Percentiles rank a stretch among this genome's conserved stretches.
Conservation (phyloP, 768 basidiomycete genomes). For the Astraeus odoratus region DNA sequence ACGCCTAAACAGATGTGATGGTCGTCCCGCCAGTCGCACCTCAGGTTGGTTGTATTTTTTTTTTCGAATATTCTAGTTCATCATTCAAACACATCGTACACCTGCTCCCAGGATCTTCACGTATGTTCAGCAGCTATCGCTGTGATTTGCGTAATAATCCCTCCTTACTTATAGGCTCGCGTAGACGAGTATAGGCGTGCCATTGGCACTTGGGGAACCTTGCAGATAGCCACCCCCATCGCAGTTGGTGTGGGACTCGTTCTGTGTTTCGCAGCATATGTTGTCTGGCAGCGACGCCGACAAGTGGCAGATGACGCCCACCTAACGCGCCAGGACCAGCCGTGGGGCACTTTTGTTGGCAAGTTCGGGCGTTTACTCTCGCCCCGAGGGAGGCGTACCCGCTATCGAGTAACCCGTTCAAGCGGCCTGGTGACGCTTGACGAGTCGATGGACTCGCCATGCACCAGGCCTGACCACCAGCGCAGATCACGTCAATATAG, state of each 20-base stretch:
- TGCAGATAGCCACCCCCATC: slow-evolving; percentile 30
- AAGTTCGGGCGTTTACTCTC: slow-evolving; percentile 13
- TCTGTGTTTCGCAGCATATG: slow-evolving; percentile 12
- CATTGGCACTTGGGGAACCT: slow-evolving; percentile 13
- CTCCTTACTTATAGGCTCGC: slow-evolving; percentile 12
- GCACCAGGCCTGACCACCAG: background rate
- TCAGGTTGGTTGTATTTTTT: slow-evolving; percentile 9
- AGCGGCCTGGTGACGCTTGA: slow-evolving; percentile 16
- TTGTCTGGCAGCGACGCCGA: slow-evolving; percentile 19
- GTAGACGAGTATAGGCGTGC: background rate
- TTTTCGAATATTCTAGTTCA: background rate
- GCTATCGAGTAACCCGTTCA: slow-evolving; percentile 9
- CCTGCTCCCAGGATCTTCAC: slow-evolving; percentile 11
- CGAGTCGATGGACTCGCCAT: slow-evolving; percentile 14
- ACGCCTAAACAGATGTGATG: slow-evolving; percentile 15
- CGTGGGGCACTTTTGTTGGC: slow-evolving; percentile 9
- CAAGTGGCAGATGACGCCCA: background rate
- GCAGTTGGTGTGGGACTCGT: slow-evolving; percentile 28
- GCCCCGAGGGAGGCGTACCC: slow-evolving; percentile 7
- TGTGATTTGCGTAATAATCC: background rate
- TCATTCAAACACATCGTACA: background rate
- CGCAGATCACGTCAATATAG: slow-evolving; percentile 10
- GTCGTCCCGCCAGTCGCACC: slow-evolving; percentile 6
- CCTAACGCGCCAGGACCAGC: slow-evolving; percentile 3
- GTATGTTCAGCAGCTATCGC: slow-evolving; percentile 10